Evolutionary conservation across 2,329 filamentous ascomycete genomes (phyloP).

Genomic region (Kalmusia sp.): DNA sequence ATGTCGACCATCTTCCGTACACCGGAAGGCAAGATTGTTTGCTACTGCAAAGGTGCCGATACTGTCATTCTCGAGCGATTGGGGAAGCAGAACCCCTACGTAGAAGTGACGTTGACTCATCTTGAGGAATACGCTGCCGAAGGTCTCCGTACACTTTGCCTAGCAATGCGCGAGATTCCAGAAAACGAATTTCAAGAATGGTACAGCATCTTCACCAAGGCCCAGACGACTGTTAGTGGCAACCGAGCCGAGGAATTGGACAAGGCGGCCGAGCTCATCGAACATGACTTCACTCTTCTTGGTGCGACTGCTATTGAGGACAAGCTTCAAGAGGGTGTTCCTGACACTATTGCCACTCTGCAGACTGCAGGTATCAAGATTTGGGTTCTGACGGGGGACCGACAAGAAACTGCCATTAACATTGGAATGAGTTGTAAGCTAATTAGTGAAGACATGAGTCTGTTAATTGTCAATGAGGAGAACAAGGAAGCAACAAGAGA

Average conservation of each 20-base stretch:
- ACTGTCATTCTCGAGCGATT: slow-evolving; percentile 96
- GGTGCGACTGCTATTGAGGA: slow-evolving; percentile 98
- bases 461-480: slow-evolving; percentile 96
- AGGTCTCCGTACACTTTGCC: slow-evolving; percentile 89
- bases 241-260: slow-evolving; percentile 94
- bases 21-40: slow-evolving; percentile 91
- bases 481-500: slow-evolving; percentile 77
- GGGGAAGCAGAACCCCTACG: slow-evolving; percentile 77
- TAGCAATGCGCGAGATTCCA: slow-evolving; percentile 91
- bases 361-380: slow-evolving; percentile 98
- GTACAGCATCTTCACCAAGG: slow-evolving; percentile 84
- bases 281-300: slow-evolving; percentile 87
- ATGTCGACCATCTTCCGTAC: slow-evolving; percentile 99
- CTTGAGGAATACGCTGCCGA: slow-evolving; percentile 99
- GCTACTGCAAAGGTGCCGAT: slow-evolving; percentile 96
- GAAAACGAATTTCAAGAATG: slow-evolving; percentile 90
- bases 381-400: slow-evolving; percentile 96
- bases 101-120: slow-evolving; percentile 89
- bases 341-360: slow-evolving; percentile 95
- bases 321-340: slow-evolving; percentile 93
- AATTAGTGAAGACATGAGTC: slow-evolving; percentile 97
- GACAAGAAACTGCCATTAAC: slow-evolving; percentile 98
- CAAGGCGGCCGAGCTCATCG: slow-evolving; percentile 95
- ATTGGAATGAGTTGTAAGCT: slow-evolving; percentile 99
- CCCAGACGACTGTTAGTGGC: slow-evolving; percentile 87